Evolutionary conservation across 1,284 basidiomycete species (phyloP).

Genomic region (Wolfiporia cocos): DNA sequence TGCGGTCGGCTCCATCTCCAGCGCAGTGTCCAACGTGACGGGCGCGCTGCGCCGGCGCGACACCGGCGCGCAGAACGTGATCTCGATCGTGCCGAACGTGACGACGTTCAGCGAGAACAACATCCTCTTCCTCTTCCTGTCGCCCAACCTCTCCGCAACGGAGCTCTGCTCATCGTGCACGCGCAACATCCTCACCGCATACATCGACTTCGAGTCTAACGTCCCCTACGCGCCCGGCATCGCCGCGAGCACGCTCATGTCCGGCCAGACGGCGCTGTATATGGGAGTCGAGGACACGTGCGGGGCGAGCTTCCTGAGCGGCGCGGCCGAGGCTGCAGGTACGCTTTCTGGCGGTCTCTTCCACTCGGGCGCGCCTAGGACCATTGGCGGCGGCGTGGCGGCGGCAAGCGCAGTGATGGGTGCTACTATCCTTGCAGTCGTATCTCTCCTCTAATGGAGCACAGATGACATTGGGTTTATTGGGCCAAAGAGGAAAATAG

Average conservation of each 20-base stretch:
- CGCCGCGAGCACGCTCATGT: slow-evolving; percentile 54
- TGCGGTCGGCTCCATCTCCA: slow-evolving; percentile 18
- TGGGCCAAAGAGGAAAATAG: no score
- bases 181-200: slow-evolving; percentile 64
- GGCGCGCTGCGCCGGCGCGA: slow-evolving; percentile 17
- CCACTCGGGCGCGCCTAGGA: slow-evolving; percentile 19
- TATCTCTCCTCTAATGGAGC: slow-evolving; percentile 1
- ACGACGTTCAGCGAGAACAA: slow-evolving; percentile 59
- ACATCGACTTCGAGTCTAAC: slow-evolving; percentile 69
- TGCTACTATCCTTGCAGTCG: slow-evolving; percentile 11
- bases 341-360: slow-evolving; percentile 38
- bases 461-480: no score
- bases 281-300: slow-evolving; percentile 50
- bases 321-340: slow-evolving; percentile 63
- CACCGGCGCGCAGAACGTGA: slow-evolving; percentile 21
- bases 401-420: slow-evolving; percentile 17
- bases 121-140: slow-evolving; percentile 78
- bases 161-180: slow-evolving; percentile 80
- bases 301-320: slow-evolving; percentile 55
- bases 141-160: slow-evolving; percentile 38
- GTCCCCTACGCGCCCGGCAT: slow-evolving; percentile 74
- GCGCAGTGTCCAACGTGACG: no score
- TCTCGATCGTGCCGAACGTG: slow-evolving; percentile 53
- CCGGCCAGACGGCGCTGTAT: slow-evolving; percentile 65
- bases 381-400: slow-evolving; percentile 16